Percentiles rank a stretch among this genome's conserved stretches.
Evolutionary conservation across 1,139 yeast species (phyloP).

Genomic region (Lodderomyces beijingensis): DNA sequence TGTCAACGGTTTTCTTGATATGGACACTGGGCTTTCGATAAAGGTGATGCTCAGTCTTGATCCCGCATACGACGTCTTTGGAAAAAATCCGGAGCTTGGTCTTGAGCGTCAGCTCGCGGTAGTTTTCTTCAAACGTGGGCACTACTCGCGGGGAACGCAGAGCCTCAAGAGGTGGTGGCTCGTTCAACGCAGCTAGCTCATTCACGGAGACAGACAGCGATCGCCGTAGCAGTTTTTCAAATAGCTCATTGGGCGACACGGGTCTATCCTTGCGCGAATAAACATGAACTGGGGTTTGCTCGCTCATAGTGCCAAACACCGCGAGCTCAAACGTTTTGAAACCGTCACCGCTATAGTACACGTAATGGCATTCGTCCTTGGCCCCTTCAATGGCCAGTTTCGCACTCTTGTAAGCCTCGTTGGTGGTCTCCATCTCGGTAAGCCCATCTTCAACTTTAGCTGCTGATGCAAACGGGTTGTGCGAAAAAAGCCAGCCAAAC

Average conservation of each 20-base stretch:
- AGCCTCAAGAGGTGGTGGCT: no score
- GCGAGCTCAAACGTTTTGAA: slow-evolving; percentile 26
- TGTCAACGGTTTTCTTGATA: slow-evolving; percentile 12
- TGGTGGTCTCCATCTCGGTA: slow-evolving; percentile 1
- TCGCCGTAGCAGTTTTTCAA: slow-evolving; percentile 18
- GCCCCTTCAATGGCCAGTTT: slow-evolving; percentile 33
- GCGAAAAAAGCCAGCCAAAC: slow-evolving; percentile 25
- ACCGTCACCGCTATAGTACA: slow-evolving; percentile 23
- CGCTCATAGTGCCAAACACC: slow-evolving; percentile 39
- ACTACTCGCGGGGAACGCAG: slow-evolving; percentile 1
- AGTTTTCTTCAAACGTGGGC: slow-evolving; percentile 16
- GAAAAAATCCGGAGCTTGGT: slow-evolving; percentile 38
- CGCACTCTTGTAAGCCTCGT: slow-evolving; percentile 31
- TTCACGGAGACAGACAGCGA: background rate
- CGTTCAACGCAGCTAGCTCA: background rate
- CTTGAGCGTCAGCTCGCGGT: slow-evolving; percentile 33
- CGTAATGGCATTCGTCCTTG: slow-evolving; percentile 32
- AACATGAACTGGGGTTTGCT: slow-evolving; percentile 35
- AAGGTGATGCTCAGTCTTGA: slow-evolving; percentile 30
- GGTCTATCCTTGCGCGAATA: slow-evolving; percentile 34
- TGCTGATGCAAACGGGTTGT: slow-evolving; percentile 11
- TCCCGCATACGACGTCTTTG: slow-evolving; percentile 27
- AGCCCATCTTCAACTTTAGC: slow-evolving; percentile 17
- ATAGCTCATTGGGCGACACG: slow-evolving; percentile 32
- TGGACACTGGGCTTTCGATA: slow-evolving; percentile 20